phyloP scores from a whole-genome alignment of 129 eudicot species.

The Erigeron canadensis region DNA sequence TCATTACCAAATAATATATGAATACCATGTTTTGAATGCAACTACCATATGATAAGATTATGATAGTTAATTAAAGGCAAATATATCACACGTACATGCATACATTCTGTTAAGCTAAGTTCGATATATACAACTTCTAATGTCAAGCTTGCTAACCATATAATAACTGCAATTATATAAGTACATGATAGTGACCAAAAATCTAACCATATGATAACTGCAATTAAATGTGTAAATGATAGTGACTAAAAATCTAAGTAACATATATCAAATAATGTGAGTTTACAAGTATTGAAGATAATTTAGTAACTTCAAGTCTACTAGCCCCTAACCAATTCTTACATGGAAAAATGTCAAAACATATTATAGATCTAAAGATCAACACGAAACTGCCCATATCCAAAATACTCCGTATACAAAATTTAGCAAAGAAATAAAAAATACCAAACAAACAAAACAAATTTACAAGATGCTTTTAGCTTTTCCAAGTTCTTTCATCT shows the following conservation, averaged over 20 bases:
- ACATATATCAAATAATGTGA: neutral
- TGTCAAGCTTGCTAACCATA: neutral
- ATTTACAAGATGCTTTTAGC: conserved; percentile 24
- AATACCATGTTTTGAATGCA: too few relatives aligned
- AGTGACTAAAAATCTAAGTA: neutral
- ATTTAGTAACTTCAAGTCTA: neutral
- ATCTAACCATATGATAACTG: neutral
- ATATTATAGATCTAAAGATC: neutral
- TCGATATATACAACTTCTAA: neutral
- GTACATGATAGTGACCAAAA: neutral
- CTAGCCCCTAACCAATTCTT: neutral
- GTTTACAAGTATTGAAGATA: neutral
- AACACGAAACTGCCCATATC: conserved; percentile 22
- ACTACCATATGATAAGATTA: too few relatives aligned
- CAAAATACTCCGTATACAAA: conserved; percentile 17
- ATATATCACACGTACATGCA: neutral
- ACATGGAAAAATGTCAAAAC: conserved; percentile 3
- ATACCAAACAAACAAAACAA: conserved; percentile 19
- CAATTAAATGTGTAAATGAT: neutral
- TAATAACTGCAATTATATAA: neutral
- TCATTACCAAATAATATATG: too few relatives aligned
- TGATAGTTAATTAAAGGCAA: too few relatives aligned
- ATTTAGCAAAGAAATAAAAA: conserved; percentile 1
- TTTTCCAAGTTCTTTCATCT: conserved; percentile 1
- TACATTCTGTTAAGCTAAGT: too few relatives aligned